Conservation (phyloP, 441 rosid species). For the Pelargonium citronellum region DNA sequence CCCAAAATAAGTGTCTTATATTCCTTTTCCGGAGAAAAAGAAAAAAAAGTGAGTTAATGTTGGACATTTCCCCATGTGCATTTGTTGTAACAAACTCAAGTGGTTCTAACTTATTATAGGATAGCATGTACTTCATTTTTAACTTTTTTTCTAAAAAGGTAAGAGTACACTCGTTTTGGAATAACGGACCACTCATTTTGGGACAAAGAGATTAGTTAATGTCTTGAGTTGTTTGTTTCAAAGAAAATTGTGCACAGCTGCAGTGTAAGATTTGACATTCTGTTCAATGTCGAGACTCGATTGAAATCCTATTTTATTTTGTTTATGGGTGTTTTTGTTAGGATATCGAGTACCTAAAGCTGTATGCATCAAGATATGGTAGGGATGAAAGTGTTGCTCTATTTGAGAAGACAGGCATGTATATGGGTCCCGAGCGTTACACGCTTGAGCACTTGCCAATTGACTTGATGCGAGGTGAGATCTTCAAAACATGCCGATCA, state of each 20-base stretch:
- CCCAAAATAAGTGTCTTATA: no score
- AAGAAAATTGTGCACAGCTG: not conserved
- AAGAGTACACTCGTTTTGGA: no score
- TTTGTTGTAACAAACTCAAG: no score
- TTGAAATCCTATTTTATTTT: not conserved
- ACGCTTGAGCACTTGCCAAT: slow-evolving; percentile 74
- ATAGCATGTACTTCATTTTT: not conserved
- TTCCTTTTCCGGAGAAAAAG: no score
- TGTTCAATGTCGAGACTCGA: not conserved
- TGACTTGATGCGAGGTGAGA: slow-evolving; percentile 81
- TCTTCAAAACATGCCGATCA: slow-evolving; percentile 58
- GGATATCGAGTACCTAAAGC: slow-evolving; percentile 86
- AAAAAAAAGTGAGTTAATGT: no score
- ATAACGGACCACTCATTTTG: no score
- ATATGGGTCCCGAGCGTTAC: slow-evolving; percentile 85
- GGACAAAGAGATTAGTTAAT: no score
- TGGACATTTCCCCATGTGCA: not conserved
- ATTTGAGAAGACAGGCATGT: slow-evolving; percentile 76
- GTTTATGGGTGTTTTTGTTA: slow-evolving; percentile 11
- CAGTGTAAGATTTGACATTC: not conserved
- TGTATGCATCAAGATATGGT: slow-evolving; percentile 67
- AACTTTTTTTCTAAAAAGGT: not conserved
- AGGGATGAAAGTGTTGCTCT: slow-evolving; percentile 67
- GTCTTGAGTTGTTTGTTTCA: no score
- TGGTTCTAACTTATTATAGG: no score